A percentile compares a stretch with the other conserved stretches of the same genome.
phyloP scores from a whole-genome alignment of 1,284 basidiomycete genomes.

The Anthracocystis panici-leucophaei region DNA sequence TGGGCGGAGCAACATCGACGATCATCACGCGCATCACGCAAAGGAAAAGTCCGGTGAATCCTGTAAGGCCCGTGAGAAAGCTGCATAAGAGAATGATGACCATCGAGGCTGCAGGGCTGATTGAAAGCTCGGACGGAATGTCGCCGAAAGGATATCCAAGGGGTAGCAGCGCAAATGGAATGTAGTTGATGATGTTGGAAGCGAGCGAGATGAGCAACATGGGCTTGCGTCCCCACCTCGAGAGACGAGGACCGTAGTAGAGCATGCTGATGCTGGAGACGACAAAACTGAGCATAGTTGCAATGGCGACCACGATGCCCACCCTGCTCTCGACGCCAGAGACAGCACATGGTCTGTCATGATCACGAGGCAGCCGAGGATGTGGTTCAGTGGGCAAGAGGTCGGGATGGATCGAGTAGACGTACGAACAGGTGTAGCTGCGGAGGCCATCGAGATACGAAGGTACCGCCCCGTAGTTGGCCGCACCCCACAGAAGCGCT shows the following conservation, averaged over 20 bases:
- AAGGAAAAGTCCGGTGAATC: conserved; percentile 37
- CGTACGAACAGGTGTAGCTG: conserved; percentile 40
- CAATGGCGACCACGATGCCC: conserved; percentile 39
- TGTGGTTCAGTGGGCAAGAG: conserved; percentile 30
- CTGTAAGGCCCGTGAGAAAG: conserved; percentile 41
- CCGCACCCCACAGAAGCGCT: conserved; percentile 34
- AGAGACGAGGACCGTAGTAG: conserved; percentile 46
- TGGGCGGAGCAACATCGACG: conserved; percentile 42
- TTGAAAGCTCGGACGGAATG: conserved; percentile 27
- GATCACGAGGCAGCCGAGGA: conserved; percentile 33
- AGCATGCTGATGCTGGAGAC: conserved; percentile 49
- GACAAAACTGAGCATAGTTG: conserved; percentile 45
- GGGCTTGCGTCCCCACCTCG: conserved; percentile 45
- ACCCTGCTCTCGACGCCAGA: conserved; percentile 47
- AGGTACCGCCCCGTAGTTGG: conserved; percentile 34
- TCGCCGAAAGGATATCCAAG: conserved; percentile 45
- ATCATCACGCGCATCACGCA: conserved; percentile 46
- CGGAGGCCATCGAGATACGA: conserved; percentile 44
- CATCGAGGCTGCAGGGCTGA: conserved; percentile 38
- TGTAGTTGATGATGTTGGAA: conserved; percentile 46
- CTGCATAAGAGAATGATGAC: conserved; percentile 34
- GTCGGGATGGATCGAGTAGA: conserved; percentile 35
- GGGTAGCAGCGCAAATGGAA: conserved; percentile 42
- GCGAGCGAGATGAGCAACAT: conserved; percentile 42
- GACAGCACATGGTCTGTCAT: conserved; percentile 45